Base-by-base conservation (phyloP, 352 stramenopile genomes). In the Phytopythium boreale region DNA sequence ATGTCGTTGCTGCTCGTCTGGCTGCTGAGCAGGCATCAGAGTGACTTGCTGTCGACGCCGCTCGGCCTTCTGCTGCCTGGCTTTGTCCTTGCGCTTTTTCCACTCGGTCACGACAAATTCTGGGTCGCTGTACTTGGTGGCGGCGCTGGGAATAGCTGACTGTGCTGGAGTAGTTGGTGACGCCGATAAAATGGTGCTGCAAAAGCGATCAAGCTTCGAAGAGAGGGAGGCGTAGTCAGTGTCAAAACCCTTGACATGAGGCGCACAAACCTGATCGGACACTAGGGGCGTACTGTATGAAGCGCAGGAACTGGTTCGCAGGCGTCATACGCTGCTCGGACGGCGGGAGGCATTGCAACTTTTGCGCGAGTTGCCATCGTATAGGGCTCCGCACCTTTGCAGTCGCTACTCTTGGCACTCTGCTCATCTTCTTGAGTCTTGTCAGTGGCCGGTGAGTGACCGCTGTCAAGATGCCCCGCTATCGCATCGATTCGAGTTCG, bases 41-140 rank as follows among this genome's bases (percentile, higher is more conserved):
- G 56, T 52, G 12, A 72, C 52, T 8, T 64, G 55, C 4, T 41
- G n/a, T 12, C 69, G 66, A 22, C 76, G 70, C 22, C 69, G 68
- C 17, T 69, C 69, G 51, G 76, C 60, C 15, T 80, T 80, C 53
- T 82, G 69, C 20, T 82, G 71, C 12, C 67, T 44, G 14, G 56
- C 67, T 19, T 65, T 67, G 55, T 88, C 76, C 15, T 74, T 71
- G 27, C 49, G 26, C 34, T 80, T 76, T 53, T 84, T 71, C 80
- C 78, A 88, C 53, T 89, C 80, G 10, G 84, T 76, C 52, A 79
- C 69, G 65, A 87, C 86, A 51, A 88, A 88, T 9, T 71, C 68
- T 9, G 80, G 80, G 36, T 89, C 61, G 56, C 72, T 85, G 66
- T 85, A 89, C 49, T 88, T 87, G 59, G 82, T 84, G 12, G 69